Evolutionary conservation across 192 early-diverging fungal genomes (phyloP), one percentile per base, ranked within the genome.

Genomic region (Gigaspora rosea): DNA sequence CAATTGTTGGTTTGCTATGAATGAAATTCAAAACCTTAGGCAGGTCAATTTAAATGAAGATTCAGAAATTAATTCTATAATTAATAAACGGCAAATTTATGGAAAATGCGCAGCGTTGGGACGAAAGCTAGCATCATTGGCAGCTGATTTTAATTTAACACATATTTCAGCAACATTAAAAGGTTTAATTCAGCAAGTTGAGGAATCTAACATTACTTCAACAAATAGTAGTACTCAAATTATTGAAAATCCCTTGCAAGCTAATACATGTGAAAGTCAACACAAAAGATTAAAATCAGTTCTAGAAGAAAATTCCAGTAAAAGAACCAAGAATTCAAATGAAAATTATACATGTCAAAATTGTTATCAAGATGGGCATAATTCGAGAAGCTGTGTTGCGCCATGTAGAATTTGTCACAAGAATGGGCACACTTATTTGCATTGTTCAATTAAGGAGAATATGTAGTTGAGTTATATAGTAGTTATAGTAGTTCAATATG

Each of bases 101-200:
- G 58, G n/a, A 32, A n/a, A 59, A 59, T 59, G 22, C 20, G 22
- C 22, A 59, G 22, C 58, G 20, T 59, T 59, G 8, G 7, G 20
- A 59, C 2, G 22, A 59, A 59, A 59, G 4, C 20, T 59, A 27
- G n/a, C 22, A 59, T 7, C 4, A 1, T 59, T 59, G 15, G 6
- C 22, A 27, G n/a, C 22, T 59, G 10, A 59, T 27, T 59, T 59
- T 27, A 59, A 20, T 27, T 22, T n/a, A 22, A 59, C 58, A 59
- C 58, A 59, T 59, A 10, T 59, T 59, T 4, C n/a, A 3, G 58
- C 58, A 27, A 59, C 58, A 27, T 59, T 59, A 59, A 16, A 11
- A 10, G 58, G 22, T 59, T 59, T 59, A 59, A 59, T 59, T 59
- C 58, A 59, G 20, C 20, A 59, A 59, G 58, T 59, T 4, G n/a